Conservation (phyloP, 352 stramenopile genomes). For the Phytophthora multivora region DNA sequence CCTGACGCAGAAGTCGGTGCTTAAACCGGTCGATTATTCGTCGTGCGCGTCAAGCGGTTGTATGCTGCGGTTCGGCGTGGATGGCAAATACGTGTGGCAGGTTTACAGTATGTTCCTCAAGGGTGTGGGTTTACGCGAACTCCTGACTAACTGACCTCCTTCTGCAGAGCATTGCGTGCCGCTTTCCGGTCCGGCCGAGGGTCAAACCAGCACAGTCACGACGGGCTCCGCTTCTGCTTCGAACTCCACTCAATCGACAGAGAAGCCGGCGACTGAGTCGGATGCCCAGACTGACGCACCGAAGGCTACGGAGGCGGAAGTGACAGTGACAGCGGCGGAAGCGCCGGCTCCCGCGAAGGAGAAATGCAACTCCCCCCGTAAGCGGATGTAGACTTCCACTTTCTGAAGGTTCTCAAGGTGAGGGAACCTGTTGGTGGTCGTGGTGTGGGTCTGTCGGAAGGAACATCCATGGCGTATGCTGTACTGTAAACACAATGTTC, state of each 20-base stretch:
- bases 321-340: not conserved
- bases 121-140: too few species aligned
- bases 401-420: not conserved
- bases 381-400: not conserved
- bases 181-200: not conserved
- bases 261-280: not conserved
- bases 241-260: not conserved
- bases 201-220: not conserved
- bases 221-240: not conserved
- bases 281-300: not conserved
- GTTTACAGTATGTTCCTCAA: slow-evolving; percentile 5
- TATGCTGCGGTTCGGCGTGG: not conserved
- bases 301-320: not conserved
- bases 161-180: not conserved
- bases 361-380: not conserved
- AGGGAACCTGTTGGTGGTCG: too few species aligned
- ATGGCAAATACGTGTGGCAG: slow-evolving; percentile 4
- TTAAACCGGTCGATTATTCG: not conserved
- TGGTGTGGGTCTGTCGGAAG: too few species aligned
- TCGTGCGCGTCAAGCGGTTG: not conserved
- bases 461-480: too few species aligned
- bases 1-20: not conserved
- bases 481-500: too few species aligned
- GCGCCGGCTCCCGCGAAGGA: not conserved
- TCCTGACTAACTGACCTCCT: too few species aligned